Conservation (phyloP, 148 eudicot species). For the Persicaria tinctoria region DNA sequence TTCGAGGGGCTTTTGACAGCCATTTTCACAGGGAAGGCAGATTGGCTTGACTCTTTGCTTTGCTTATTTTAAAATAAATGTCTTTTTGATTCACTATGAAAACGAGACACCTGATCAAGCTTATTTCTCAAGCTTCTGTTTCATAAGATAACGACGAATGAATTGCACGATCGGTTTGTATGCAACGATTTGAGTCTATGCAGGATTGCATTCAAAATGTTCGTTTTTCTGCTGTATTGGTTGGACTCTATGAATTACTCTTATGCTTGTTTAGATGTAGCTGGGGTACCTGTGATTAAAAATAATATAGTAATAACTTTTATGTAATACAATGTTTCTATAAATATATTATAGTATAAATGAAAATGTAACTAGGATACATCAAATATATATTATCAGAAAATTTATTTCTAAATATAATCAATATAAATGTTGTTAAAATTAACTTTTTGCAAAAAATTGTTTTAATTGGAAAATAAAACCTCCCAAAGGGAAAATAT, state of each 20-base stretch:
- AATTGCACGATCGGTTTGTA: not conserved
- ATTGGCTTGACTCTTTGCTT: not conserved
- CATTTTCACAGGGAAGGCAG: constrained; percentile 8
- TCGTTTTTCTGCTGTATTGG: not conserved
- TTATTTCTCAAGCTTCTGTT: constrained; percentile 5
- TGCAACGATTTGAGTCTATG: not conserved
- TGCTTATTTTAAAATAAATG: constrained; percentile 7
- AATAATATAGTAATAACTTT: too few species aligned
- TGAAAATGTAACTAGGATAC: too few species aligned
- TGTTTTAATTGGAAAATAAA: too few species aligned
- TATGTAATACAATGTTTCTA: too few species aligned
- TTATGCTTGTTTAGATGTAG: not conserved
- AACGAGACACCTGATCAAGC: not conserved
- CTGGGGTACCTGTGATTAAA: not conserved
- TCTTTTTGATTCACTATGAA: not conserved
- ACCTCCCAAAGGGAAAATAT: too few species aligned
- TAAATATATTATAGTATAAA: too few species aligned
- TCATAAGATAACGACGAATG: constrained; percentile 11
- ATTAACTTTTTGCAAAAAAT: too few species aligned
- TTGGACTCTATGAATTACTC: not conserved
- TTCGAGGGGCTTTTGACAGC: constrained; percentile 6
- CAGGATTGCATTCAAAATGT: constrained; percentile 8
- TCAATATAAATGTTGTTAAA: too few species aligned
- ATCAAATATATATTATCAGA: too few species aligned
- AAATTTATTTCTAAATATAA: too few species aligned